Evolutionary conservation across 129 eudicot species (phyloP).

Genomic region (Solidago caesia): DNA sequence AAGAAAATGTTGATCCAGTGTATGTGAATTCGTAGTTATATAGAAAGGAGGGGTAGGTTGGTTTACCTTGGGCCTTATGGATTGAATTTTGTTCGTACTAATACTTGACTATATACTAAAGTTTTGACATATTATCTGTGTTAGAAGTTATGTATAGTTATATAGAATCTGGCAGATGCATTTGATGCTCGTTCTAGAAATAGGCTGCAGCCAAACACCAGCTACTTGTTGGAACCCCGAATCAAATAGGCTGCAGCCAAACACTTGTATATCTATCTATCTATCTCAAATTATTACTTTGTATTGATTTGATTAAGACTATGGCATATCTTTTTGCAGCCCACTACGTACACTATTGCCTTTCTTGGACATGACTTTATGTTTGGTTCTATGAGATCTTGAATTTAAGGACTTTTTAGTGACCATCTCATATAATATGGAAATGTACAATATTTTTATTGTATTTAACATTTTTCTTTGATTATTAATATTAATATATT

Average conservation of each 20-base stretch:
- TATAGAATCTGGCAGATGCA: slow-evolving; percentile 33
- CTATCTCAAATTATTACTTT: slow-evolving; percentile 1
- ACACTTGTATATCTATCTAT: slow-evolving; percentile 15
- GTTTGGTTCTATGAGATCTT: slow-evolving; percentile 34
- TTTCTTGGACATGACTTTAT: slow-evolving; percentile 37
- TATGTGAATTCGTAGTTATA: too few species aligned
- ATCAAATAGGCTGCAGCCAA: slow-evolving; percentile 30
- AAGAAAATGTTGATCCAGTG: too few species aligned
- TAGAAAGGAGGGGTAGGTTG: too few species aligned
- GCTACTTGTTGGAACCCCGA: slow-evolving; percentile 36
- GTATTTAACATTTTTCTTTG: too few species aligned
- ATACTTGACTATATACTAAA: too few species aligned
- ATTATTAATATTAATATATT: too few species aligned
- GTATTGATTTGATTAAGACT: slow-evolving; percentile 36
- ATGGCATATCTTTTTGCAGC: slow-evolving; percentile 42
- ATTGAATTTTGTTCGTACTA: too few species aligned
- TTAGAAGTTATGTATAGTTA: too few species aligned
- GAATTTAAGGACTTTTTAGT: slow-evolving; percentile 19
- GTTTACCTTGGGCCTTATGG: too few species aligned
- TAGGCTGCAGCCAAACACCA: slow-evolving; percentile 31
- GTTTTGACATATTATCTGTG: too few species aligned
- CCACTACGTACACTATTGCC: slow-evolving; percentile 25
- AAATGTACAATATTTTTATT: too few species aligned
- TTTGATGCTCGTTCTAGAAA: slow-evolving; percentile 40
- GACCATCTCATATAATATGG: slow-evolving; percentile 30